Evolutionary conservation across 108 stramenopile species (phyloP), one percentile per base, ranked within the genome.

Genomic region (Fistulifera solaris): DNA sequence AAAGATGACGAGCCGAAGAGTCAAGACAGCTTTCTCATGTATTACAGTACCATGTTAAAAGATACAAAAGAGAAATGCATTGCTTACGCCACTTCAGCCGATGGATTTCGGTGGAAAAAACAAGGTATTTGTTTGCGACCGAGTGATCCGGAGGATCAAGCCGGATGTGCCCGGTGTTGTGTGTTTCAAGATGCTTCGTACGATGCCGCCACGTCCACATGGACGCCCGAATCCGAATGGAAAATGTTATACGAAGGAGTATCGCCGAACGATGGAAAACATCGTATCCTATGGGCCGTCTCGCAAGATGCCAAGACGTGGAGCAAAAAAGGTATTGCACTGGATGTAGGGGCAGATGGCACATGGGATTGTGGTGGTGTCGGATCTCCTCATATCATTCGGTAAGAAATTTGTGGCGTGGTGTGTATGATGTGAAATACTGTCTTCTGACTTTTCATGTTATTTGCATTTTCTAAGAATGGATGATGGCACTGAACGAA

Each of bases 11-110:
- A 56, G 19, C 31, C 57, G 1, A 76, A 78, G 27, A 35, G 31
- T 35, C 40, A 56, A 0, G 68, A 59, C 13, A 83, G 75, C 28
- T 95, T 95, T 58, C 75, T 80, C 66, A 95, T 95, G 94, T 95
- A 87, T 61, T 93, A 95, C 74, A 85, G 86, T 57, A 86, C 87
- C 53, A 89, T 95, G 84, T 54, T 70, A 16, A 85, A 85, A 42
- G 75, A 73, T 39, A 67, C 54, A 8, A 90, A 93, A 54, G 79
- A 73, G 52, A 90, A 90, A 62, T 80, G 65, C 38, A 77, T 95
- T 49, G 88, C 76, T 12, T 58, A 56, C 38, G 93, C 93, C 7
- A 72, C 76, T 18, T 89, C 88, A 0, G 59, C 44, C 11, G 90
- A 94, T 66, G 93, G 93, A 18, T 85, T 94, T 56, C 74, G 72